Percentiles rank a stretch among this genome's conserved stretches.
Conservation (phyloP, 2,329 filamentous ascomycete species). For the Cladosporium sp. region DNA sequence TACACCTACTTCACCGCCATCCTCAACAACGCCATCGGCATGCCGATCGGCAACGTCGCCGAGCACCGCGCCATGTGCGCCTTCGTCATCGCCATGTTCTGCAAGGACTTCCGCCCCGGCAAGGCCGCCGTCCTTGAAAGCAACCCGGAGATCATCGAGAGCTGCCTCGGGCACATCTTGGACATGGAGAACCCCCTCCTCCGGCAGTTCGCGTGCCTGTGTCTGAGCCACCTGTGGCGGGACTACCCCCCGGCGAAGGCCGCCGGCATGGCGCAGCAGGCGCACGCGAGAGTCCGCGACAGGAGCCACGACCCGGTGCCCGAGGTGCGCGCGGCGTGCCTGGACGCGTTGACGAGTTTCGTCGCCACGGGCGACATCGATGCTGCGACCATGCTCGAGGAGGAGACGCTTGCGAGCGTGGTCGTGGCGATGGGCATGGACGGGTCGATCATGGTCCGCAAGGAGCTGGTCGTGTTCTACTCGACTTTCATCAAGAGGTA, state of each 20-base stretch:
- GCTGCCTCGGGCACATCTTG: constrained; percentile 73
- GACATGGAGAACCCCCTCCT: constrained; percentile 84
- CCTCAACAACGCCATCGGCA: constrained; percentile 63
- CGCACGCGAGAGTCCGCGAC: constrained; percentile 72
- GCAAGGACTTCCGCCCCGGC: constrained; percentile 86
- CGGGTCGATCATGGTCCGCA: constrained; percentile 87
- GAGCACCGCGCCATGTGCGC: constrained; percentile 99
- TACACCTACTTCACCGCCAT: constrained; percentile 96
- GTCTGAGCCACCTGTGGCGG: constrained; percentile 89
- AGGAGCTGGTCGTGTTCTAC: constrained; percentile 87
- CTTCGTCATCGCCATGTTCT: constrained; percentile 95
- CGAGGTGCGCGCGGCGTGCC: constrained; percentile 87
- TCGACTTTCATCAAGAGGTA: constrained; percentile 87
- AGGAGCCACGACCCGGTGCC: constrained; percentile 80
- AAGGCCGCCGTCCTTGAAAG: constrained; percentile 86
- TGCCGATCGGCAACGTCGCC: constrained; percentile 79
- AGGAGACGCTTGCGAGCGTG: constrained; percentile 84
- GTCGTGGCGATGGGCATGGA: constrained; percentile 89
- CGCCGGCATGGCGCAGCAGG: constrained; percentile 84
- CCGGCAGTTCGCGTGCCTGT: constrained; percentile 92
- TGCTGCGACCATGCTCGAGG: constrained; percentile 33
- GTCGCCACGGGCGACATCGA: constrained; percentile 62
- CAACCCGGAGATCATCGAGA: constrained; percentile 81
- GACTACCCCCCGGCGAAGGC: constrained; percentile 91
- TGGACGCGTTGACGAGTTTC: constrained; percentile 90